Evolutionary conservation across 208 protist genomes (phyloP).

Genomic region (Kentomonas sorsogonicus): DNA sequence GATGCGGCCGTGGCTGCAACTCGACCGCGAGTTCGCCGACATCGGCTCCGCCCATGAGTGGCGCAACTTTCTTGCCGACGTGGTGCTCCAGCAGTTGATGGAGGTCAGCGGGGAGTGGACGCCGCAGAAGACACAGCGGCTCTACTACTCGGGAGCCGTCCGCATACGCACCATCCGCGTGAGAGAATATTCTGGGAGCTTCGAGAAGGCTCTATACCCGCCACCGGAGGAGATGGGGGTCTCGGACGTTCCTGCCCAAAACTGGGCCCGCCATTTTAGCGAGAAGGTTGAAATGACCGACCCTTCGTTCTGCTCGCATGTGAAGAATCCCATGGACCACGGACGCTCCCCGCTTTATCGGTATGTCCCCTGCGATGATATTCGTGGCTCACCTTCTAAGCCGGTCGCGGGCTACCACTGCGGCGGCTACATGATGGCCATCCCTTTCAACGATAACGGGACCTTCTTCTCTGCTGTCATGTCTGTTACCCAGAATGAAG

Average conservation of each 20-base stretch:
- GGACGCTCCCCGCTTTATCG: slow-evolving; percentile 10
- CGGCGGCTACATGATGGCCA: slow-evolving; percentile 28
- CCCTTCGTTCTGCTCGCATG: neutral
- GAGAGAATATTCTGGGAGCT: slow-evolving; percentile 1
- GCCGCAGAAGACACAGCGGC: neutral
- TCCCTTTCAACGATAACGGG: slow-evolving; percentile 20
- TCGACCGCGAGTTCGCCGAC: slow-evolving; percentile 17
- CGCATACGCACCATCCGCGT: slow-evolving; percentile 28
- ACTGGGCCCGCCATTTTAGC: neutral
- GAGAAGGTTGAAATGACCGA: neutral
- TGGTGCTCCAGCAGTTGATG: neutral
- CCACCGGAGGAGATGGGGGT: neutral
- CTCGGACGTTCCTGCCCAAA: slow-evolving; percentile 8
- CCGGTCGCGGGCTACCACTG: slow-evolving; percentile 19
- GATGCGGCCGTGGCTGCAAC: slow-evolving; percentile 4
- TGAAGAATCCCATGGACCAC: slow-evolving; percentile 10
- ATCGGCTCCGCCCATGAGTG: slow-evolving; percentile 9
- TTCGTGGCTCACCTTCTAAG: neutral
- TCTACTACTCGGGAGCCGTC: slow-evolving; percentile 19
- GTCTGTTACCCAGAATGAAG: neutral
- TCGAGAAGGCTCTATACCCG: slow-evolving; percentile 20
- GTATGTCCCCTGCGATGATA: slow-evolving; percentile 7
- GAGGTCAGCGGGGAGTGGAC: neutral
- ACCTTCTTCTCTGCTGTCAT: slow-evolving; percentile 4
- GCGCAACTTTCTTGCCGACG: slow-evolving; percentile 1